Evolutionary conservation across 306 rosid species (phyloP).

Genomic region (Vicia faba): DNA sequence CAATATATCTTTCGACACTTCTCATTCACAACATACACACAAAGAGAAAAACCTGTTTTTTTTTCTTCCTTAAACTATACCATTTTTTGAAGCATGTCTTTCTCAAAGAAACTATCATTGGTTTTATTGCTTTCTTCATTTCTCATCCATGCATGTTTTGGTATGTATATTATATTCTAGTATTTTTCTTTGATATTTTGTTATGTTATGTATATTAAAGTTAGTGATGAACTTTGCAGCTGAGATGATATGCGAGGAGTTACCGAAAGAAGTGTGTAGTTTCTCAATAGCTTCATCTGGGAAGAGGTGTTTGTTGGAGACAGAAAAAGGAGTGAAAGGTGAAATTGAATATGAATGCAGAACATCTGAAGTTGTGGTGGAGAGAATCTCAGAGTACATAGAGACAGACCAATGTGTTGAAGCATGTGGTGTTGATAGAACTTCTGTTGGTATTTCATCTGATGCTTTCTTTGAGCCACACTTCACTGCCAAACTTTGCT

Average conservation of each 20-base stretch:
- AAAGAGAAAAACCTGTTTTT: too few species aligned
- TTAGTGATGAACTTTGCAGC: slow-evolving; percentile 28
- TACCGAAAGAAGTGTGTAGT: slow-evolving; percentile 62
- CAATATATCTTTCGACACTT: slow-evolving; percentile 4
- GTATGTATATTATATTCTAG: background rate
- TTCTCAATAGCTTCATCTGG: slow-evolving; percentile 78
- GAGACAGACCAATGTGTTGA: slow-evolving; percentile 66
- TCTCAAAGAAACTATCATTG: slow-evolving; percentile 37
- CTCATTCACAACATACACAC: background rate
- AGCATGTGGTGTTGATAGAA: slow-evolving; percentile 75
- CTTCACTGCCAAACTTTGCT: slow-evolving; percentile 67
- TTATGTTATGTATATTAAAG: background rate
- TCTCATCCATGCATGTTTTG: slow-evolving; percentile 36
- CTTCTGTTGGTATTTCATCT: slow-evolving; percentile 74
- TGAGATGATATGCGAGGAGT: slow-evolving; percentile 62
- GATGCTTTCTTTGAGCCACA: slow-evolving; percentile 79
- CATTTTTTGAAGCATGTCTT: slow-evolving; percentile 27
- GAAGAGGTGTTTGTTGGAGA: slow-evolving; percentile 76
- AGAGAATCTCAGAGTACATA: slow-evolving; percentile 65
- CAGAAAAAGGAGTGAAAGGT: slow-evolving; percentile 47
- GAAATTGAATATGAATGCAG: slow-evolving; percentile 60
- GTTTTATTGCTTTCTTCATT: slow-evolving; percentile 38
- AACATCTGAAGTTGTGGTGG: slow-evolving; percentile 73
- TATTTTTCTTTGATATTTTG: background rate
- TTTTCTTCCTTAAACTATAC: too few species aligned